Conservation (phyloP, 2,329 filamentous ascomycete species). For the Penicillium sp. region DNA sequence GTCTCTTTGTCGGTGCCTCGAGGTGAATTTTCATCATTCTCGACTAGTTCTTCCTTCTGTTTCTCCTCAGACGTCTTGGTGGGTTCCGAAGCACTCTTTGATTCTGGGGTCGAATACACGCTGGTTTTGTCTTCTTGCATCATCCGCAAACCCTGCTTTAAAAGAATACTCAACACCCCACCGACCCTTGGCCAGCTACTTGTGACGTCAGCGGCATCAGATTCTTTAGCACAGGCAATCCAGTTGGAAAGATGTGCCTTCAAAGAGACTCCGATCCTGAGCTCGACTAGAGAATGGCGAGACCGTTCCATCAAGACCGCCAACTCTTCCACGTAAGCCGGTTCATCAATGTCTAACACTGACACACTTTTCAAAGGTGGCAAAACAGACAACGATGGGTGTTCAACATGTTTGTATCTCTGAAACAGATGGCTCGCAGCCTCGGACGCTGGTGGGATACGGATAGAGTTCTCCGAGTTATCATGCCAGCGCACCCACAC, state of each 20-base stretch:
- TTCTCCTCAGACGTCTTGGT: neutral
- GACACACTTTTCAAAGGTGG: conserved; percentile 75
- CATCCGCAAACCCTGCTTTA: conserved; percentile 8
- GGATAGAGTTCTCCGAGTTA: conserved; percentile 58
- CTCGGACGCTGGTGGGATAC: conserved; percentile 21
- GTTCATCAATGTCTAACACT: conserved; percentile 79
- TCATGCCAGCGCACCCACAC: conserved; percentile 86
- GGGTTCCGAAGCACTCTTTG: conserved; percentile 8
- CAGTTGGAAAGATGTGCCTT: conserved; percentile 32
- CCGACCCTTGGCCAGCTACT: conserved; percentile 37
- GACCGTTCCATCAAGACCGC: conserved; percentile 75
- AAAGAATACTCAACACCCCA: conserved; percentile 39
- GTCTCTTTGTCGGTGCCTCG: neutral
- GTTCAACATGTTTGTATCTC: conserved; percentile 67
- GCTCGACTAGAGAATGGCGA: conserved; percentile 66
- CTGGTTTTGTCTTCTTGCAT: conserved; percentile 7
- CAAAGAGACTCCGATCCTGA: conserved; percentile 72
- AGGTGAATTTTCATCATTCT: neutral
- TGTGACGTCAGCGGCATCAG: conserved; percentile 8
- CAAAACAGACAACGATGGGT: conserved; percentile 78
- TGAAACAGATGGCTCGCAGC: conserved; percentile 48
- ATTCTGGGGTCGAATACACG: neutral
- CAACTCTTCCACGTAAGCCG: conserved; percentile 84
- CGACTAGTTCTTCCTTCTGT: neutral
- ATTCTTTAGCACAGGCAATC: conserved; percentile 26